phyloP scores from a whole-genome alignment of 2,329 filamentous ascomycete genomes.

The Dactylonectria macrodidyma region DNA sequence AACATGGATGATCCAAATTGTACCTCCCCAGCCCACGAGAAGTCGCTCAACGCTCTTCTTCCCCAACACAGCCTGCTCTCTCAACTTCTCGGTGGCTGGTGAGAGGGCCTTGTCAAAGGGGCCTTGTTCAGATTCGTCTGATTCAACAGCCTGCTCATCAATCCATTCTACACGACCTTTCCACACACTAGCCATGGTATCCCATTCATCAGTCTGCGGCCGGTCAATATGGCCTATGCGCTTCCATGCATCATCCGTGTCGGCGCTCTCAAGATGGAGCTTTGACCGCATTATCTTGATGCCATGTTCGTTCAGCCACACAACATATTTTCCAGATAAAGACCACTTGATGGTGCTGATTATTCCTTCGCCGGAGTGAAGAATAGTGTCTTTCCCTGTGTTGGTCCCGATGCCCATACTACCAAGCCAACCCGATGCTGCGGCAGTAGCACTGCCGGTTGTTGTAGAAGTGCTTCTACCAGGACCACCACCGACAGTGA shows the following conservation, averaged over 20 bases:
- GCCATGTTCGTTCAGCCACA: conserved; percentile 96
- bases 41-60: conserved; percentile 79
- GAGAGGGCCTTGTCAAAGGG: conserved; percentile 56
- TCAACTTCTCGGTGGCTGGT: conserved; percentile 63
- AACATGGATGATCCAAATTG: conserved; percentile 95
- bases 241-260: conserved; percentile 92
- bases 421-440: conserved; percentile 92
- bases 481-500: conserved; percentile 85
- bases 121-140: conserved; percentile 70
- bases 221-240: conserved; percentile 92
- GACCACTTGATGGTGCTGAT: conserved; percentile 98
- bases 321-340: conserved; percentile 89
- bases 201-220: conserved; percentile 89
- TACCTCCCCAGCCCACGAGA: conserved; percentile 95
- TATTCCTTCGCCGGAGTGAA: conserved; percentile 93
- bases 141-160: conserved; percentile 84
- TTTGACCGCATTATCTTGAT: conserved; percentile 98
- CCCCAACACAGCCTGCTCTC: conserved; percentile 63
- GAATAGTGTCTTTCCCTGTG: conserved; percentile 85
- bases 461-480: conserved; percentile 92
- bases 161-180: conserved; percentile 95
- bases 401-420: conserved; percentile 86
- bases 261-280: conserved; percentile 81
- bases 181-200: conserved; percentile 97
- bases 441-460: conserved; percentile 83